These are phyloP conservation scores for Rhodosporidiobolus sp. DNA, from an alignment of 768 basidiomycete genomes.

Conservation along the genomic window DNA sequence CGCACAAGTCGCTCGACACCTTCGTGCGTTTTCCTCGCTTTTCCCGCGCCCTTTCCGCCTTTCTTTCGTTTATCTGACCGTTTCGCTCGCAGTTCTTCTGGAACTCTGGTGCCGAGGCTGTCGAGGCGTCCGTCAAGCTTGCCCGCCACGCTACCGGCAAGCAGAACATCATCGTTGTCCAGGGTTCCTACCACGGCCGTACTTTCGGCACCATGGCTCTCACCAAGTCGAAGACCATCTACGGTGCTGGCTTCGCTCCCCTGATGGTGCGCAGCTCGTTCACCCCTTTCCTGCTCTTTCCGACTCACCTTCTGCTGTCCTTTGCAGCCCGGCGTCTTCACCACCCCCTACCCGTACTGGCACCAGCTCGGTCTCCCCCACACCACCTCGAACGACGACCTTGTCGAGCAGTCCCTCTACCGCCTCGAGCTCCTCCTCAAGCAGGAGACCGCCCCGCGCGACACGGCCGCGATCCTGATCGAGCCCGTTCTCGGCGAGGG, in stretches of 20 bases:
- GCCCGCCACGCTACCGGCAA: conserved; percentile 70
- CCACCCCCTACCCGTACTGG: conserved; percentile 87
- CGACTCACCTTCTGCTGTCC: neutral
- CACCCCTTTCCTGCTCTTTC: neutral
- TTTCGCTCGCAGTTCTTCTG: conserved; percentile 10
- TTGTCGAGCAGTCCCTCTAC: conserved; percentile 39
- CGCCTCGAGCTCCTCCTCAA: conserved; percentile 66
- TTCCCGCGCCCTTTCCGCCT: neutral
- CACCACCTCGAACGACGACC: conserved; percentile 35
- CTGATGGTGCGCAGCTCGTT: conserved; percentile 63
- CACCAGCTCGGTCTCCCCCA: conserved; percentile 52
- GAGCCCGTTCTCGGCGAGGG: conserved; percentile 95
- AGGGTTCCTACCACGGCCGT: conserved; percentile 86
- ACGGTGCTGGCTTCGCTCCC: conserved; percentile 72
- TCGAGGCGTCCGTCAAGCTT: conserved; percentile 86
- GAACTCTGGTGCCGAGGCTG: conserved; percentile 90
- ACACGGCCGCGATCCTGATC: conserved; percentile 88
- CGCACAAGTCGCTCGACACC: conserved; percentile 80
- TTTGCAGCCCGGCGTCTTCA: conserved; percentile 72
- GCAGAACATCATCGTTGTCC: conserved; percentile 88
- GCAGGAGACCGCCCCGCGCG: conserved; percentile 76
- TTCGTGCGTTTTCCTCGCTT: conserved; percentile 55
- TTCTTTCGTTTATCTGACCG: too few species aligned
- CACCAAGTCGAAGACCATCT: conserved; percentile 90
- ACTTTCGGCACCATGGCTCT: conserved; percentile 91